These are phyloP conservation scores for Hypoxylon sp. DNA, from an alignment of 2,329 filamentous ascomycete species.

Conservation along the genomic window DNA sequence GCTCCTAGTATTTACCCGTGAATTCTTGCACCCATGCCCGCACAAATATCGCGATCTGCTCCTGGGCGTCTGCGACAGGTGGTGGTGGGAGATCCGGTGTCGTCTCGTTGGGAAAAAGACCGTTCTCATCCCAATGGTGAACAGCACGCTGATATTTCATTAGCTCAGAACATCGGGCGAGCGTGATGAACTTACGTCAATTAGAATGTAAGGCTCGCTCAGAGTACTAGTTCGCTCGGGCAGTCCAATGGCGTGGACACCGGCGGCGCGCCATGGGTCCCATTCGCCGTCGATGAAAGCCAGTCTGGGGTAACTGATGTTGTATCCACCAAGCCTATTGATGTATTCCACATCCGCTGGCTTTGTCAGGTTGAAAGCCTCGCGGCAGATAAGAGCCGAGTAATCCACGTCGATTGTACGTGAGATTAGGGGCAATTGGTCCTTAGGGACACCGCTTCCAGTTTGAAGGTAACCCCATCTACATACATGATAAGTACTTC, in stretches of 20 bases:
- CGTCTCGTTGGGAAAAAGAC: conserved; percentile 74
- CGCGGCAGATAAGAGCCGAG: conserved; percentile 72
- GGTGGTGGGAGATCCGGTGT: conserved; percentile 69
- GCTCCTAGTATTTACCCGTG: conserved; percentile 45
- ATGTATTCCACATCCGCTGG: conserved; percentile 75
- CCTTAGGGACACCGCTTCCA: conserved; percentile 75
- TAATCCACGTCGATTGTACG: conserved; percentile 77
- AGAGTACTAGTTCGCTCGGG: conserved; percentile 70
- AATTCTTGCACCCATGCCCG: conserved; percentile 76
- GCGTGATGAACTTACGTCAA: conserved; percentile 59
- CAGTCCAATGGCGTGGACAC: conserved; percentile 76
- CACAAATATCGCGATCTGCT: conserved; percentile 72
- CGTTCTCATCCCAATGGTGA: conserved; percentile 86
- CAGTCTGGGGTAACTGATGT: conserved; percentile 80
- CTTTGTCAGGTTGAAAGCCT: conserved; percentile 77
- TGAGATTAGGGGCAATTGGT: conserved; percentile 78
- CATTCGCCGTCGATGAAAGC: conserved; percentile 83
- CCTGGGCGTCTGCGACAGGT: conserved; percentile 71
- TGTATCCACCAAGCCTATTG: conserved; percentile 82
- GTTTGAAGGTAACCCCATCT: conserved; percentile 86
- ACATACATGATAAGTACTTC: conserved; percentile 38
- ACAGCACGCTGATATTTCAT: conserved; percentile 66
- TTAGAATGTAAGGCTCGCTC: conserved; percentile 79
- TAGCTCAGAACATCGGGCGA: neutral
- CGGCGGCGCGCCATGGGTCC: conserved; percentile 85